Evolutionary conservation across 129 eudicot genomes (phyloP).

Genomic region (Ambrosia trifida): DNA sequence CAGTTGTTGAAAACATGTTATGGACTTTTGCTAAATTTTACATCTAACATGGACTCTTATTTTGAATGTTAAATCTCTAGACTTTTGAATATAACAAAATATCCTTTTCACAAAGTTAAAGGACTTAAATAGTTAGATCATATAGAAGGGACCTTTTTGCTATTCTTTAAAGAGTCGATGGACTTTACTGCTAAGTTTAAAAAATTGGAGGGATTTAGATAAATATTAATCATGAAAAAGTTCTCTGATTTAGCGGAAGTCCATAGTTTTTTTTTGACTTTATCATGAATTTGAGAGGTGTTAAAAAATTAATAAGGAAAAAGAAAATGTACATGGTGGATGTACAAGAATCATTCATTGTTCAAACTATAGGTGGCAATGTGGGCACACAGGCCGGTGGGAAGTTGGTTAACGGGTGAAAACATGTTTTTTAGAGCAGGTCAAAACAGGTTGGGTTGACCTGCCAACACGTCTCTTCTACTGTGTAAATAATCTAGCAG

Average conservation of each 20-base stretch:
- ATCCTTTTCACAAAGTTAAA: background rate
- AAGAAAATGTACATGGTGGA: too few species aligned
- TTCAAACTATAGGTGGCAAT: too few species aligned
- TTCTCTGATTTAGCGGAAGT: background rate
- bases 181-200: too few species aligned
- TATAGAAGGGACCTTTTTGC: background rate
- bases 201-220: background rate
- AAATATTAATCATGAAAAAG: background rate
- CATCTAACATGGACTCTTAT: background rate
- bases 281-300: slow-evolving; percentile 4
- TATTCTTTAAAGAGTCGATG: background rate
- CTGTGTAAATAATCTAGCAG: background rate
- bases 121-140: background rate
- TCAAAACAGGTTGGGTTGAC: too few species aligned
- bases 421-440: too few species aligned
- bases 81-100: background rate
- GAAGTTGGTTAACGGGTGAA: too few species aligned
- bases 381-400: too few species aligned
- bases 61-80: background rate
- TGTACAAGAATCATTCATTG: too few species aligned
- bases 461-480: too few species aligned
- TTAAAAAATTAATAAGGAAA: background rate
- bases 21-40: background rate
- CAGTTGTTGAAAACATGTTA: background rate
- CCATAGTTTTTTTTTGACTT: background rate